A percentile compares a stretch with the other conserved stretches of the same genome.
These are phyloP conservation scores for Drosera capensis DNA, from an alignment of 148 eudicot species.

Conservation along the genomic window DNA sequence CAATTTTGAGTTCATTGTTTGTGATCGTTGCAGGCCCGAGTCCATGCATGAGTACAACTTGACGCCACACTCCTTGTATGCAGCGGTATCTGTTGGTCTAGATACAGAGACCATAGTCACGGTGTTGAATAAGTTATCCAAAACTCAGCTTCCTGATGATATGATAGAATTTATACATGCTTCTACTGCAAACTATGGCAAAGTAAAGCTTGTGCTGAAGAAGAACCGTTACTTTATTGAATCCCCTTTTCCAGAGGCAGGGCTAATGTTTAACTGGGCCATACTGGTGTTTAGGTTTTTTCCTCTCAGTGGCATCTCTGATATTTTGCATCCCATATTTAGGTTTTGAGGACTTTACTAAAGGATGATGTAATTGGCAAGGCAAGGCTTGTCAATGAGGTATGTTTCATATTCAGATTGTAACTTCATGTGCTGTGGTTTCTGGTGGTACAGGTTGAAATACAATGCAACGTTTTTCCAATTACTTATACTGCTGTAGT, in stretches of 20 bases:
- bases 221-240: constrained; percentile 88
- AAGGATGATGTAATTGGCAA: constrained; percentile 59
- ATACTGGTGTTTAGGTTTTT: background rate
- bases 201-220: constrained; percentile 96
- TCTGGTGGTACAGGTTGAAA: no score
- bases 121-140: constrained; percentile 76
- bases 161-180: constrained; percentile 88
- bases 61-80: constrained; percentile 91
- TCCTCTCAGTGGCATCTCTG: background rate
- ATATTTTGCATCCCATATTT: constrained; percentile 4
- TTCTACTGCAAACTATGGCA: constrained; percentile 92
- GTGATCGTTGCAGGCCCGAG: constrained; percentile 30
- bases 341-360: constrained; percentile 75
- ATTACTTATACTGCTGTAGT: no score
- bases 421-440: constrained; percentile 2
- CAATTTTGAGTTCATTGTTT: background rate
- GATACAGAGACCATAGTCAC: constrained; percentile 83
- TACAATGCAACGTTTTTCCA: no score
- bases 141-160: constrained; percentile 89
- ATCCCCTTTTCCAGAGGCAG: constrained; percentile 92
- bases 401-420: constrained; percentile 11
- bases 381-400: constrained; percentile 69
- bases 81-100: constrained; percentile 95
- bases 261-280: background rate
- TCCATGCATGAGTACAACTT: constrained; percentile 92